Percentiles rank a stretch among this genome's conserved stretches.
Evolutionary conservation across 1,284 basidiomycete species (phyloP).

Genomic region (Naganishia cerealis): DNA sequence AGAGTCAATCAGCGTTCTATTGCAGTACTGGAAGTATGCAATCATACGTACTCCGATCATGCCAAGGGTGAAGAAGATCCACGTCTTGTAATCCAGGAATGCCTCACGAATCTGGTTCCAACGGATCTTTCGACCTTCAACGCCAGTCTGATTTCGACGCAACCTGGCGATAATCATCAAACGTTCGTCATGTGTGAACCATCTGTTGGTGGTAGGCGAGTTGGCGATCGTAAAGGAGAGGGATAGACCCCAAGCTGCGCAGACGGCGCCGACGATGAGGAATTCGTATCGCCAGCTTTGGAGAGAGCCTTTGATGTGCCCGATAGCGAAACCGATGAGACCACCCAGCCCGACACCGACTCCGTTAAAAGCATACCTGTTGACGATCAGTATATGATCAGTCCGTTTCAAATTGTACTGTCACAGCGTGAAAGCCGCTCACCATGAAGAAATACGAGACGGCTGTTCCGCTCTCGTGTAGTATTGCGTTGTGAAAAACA

Average conservation of each 20-base stretch:
- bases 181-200: slow-evolving; percentile 53
- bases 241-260: slow-evolving; percentile 46
- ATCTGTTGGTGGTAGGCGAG: slow-evolving; percentile 47
- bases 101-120: slow-evolving; percentile 54
- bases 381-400: neutral
- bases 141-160: slow-evolving; percentile 53
- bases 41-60: slow-evolving; percentile 39
- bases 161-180: slow-evolving; percentile 55
- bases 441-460: slow-evolving; percentile 49
- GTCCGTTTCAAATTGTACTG: neutral
- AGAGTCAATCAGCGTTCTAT: neutral
- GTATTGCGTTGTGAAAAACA: slow-evolving; percentile 49
- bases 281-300: slow-evolving; percentile 54
- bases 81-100: slow-evolving; percentile 48
- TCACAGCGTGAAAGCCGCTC: slow-evolving; percentile 23
- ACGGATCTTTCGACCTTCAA: slow-evolving; percentile 54
- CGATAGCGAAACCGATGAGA: slow-evolving; percentile 44
- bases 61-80: slow-evolving; percentile 48
- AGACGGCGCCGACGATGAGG: slow-evolving; percentile 51
- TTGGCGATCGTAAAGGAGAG: slow-evolving; percentile 49
- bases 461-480: slow-evolving; percentile 53
- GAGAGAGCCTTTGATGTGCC: slow-evolving; percentile 51
- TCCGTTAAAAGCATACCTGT: slow-evolving; percentile 44
- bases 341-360: slow-evolving; percentile 51
- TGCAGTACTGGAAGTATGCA: no score